Base-by-base conservation (phyloP, 345 rosid genomes). In the Salix exigua region DNA sequence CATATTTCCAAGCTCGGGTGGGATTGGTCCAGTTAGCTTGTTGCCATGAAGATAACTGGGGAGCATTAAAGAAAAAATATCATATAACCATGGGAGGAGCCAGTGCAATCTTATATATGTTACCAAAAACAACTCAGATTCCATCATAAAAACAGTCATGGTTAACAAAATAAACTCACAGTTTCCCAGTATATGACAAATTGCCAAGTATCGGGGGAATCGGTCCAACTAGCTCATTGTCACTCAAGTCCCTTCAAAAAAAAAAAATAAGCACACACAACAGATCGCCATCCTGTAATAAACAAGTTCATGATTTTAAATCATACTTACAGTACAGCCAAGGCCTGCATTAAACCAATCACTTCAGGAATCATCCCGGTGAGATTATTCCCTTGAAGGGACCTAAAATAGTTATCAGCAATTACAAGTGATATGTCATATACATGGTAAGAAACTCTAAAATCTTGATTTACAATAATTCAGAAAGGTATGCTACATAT, bases 1-100 rank as follows among this genome's bases (percentile, higher is more conserved):
- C 97, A 96, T 96, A 68, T 96, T 92, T 61, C 99, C 99, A 61
- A 96, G 94, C 83, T 96, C 99, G 5, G 99, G 85, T n/a, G 99
- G 99, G 72, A 96, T 88, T 48, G 87, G 83, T 50, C 98, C 98
- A 42, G 89, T 91, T 13, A 96, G 93, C 78, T 86, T 92, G 81
- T 96, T 96, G 21, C 98, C 97, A 82, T 96, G 97, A 38, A 96
- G 97, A 72, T 96, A 94, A 79, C 99, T 96, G 76, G 1, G 4
- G 13, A 74, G 61, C 66, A 3, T n/a, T 10, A 84, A 66, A 66
- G 30, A 30, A 50, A 68, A 10, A 4, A 50, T 42, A 2, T 18
- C 5, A 7, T 1, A 2, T 1, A 10, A 37, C 18, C 55, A 6
- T 18, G 17, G 0, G 31, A 13, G 21, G 18, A 14, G 71, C 5